Evolutionary conservation across 768 basidiomycete genomes (phyloP), one percentile per base, ranked within the genome.

Genomic region (Tricholoma terreum): DNA sequence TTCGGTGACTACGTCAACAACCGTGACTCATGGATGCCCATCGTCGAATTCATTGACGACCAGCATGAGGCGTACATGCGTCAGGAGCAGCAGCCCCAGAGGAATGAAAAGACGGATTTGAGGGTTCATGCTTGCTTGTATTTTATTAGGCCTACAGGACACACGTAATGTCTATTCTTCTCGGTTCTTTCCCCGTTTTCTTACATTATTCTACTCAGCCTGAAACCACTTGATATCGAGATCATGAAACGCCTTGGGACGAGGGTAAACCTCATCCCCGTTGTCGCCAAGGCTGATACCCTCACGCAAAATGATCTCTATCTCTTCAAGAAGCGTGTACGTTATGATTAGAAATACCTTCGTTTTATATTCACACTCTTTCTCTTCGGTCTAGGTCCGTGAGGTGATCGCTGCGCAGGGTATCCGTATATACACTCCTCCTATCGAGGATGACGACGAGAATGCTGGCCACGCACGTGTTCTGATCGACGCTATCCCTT

Each of bases 1-100:
- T 99, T 98, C 61, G 97, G 97, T 35, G 97, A 99, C 89, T 98
- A 98, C 68, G 96, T 99, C 77, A 99, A 99, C 91, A 99, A 99
- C 84, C 86, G 93, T 56, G 97, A 98, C 74, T 95, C 93, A 17
- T 99, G 97, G 97, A 82, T 85, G 27, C 97, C 97, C 54, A 98
- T 99, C 64, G 88, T 99, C 70, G 96, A 99, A 74, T 98, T 98
- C 74, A 94, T 97, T 63, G 92, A 94, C 71, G 92, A 94, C 80
- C 92, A 94, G 76, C 92, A 94, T 69, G 92, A 96, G 69, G 89
- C 89, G 11, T 94, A 93, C 70, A 94, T 94, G 92, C 84, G 92
- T 56, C 97, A 99, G 77, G 97, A 99, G 75, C 97, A 99, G 73
- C 96, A 98, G 73, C 97, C 97, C n/a, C 86, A 93, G 78, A 82